Percentiles rank a stretch among this genome's conserved stretches.
These are phyloP conservation scores for Kazachstania sp. DNA, from an alignment of 1,139 yeast genomes.

Conservation along the genomic window DNA sequence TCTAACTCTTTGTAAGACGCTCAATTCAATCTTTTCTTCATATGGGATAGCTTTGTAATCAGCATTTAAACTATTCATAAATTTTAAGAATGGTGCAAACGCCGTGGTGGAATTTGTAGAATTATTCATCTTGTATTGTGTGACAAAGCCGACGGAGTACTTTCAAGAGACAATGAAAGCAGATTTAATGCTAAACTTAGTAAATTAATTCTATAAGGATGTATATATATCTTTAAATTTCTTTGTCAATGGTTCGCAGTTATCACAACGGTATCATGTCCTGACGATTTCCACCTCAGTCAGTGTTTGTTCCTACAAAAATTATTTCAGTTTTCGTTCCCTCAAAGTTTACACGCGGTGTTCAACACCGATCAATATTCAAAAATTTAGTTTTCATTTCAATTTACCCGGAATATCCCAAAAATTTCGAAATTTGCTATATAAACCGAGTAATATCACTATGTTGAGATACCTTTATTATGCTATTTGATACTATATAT, in stretches of 20 bases:
- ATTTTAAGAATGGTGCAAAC: constrained; percentile 2
- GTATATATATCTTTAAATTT: too few relatives aligned
- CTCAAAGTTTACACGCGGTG: background rate
- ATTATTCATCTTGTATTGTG: constrained; percentile 8
- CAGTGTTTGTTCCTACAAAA: too few relatives aligned
- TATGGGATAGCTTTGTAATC: constrained; percentile 37
- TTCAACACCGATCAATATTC: background rate
- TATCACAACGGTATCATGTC: too few relatives aligned
- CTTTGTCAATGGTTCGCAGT: too few relatives aligned
- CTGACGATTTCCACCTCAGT: too few relatives aligned
- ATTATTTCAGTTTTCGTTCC: too few relatives aligned
- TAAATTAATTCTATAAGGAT: too few relatives aligned
- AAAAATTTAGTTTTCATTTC: background rate
- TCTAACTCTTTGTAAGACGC: constrained; percentile 40
- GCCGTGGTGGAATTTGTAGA: constrained; percentile 6
- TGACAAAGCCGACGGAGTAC: too few relatives aligned
- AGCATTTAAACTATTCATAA: constrained; percentile 17
- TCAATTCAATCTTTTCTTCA: constrained; percentile 46
- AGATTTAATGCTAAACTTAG: too few relatives aligned
- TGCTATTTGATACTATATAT: background rate
- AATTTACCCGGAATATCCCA: background rate
- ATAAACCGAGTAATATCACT: too few relatives aligned
- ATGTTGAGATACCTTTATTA: too few relatives aligned
- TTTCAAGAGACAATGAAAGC: too few relatives aligned
- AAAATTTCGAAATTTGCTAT: background rate